Evolutionary conservation across 1,284 basidiomycete genomes (phyloP), one percentile per base, ranked within the genome.

Genomic region (Naganishia sp.): DNA sequence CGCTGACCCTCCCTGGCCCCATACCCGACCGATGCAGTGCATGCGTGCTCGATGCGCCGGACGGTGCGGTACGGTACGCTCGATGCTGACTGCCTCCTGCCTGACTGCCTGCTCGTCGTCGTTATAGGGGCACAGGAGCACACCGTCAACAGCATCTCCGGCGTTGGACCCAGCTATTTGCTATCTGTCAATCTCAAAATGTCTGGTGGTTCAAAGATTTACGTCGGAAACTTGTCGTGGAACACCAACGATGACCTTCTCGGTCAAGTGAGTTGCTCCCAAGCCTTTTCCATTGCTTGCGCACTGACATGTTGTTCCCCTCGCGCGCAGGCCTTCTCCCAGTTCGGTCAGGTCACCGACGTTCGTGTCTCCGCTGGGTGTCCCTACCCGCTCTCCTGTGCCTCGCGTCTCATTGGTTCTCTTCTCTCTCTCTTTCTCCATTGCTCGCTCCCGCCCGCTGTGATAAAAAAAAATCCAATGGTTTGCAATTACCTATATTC

Each of bases 161-260:
- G 23, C 86, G 83, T 82, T 74, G 71, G 75, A 41, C 41, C 42
- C 43, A 45, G 39, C 41, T 60, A 39, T 39, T 50, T 41, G 61
- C 52, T 63, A 52, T 39, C 15, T 42, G 46, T 42, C 45, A 45
- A 56, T 65, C 50, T 61, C 65, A 66, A 66, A 31, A 66, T 66
- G 65, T 66, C 65, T 61, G 58, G 47, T 41, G 68, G 65, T 60
- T 52, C 68, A 42, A 70, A 70, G 62, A 66, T 70, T 54, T 70
- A 70, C 67, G 67, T 70, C 65, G 65, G 80, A 70, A 81, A 81
- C 73, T 76, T 81, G 67, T 80, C 79, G 68, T 81, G 92, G 92
- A 92, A 90, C 86, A 93, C 92, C 80, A 93, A 87, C 78, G 92
- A 94, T 86, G 91, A 93, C 65, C 86, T 86, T 70, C 85, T 94